Percentiles rank a stretch among this genome's conserved stretches.
phyloP scores from a whole-genome alignment of 2,329 filamentous ascomycete genomes.

The Stachybotrys echinatus region DNA sequence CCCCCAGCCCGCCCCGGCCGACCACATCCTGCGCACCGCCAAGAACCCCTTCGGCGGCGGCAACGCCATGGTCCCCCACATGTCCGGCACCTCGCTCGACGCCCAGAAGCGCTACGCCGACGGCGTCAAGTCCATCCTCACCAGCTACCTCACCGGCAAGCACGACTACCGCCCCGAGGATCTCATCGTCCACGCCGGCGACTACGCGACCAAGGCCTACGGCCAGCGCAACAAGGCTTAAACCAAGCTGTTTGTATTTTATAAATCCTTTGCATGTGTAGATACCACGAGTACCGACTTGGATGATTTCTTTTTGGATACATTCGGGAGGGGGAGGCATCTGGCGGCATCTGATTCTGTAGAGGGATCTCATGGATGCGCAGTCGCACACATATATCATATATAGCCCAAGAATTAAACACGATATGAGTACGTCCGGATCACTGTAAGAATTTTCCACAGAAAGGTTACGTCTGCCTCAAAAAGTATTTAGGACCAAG shows the following conservation, averaged over 20 bases:
- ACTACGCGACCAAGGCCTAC: slow-evolving; percentile 94
- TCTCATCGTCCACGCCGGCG: slow-evolving; percentile 81
- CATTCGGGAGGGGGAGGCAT: too few species aligned
- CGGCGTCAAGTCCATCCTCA: slow-evolving; percentile 83
- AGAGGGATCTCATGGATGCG: background rate
- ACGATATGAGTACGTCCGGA: too few species aligned
- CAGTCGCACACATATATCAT: background rate
- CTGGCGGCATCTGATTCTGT: too few species aligned
- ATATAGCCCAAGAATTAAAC: too few species aligned
- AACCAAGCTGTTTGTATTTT: background rate
- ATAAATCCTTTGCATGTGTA: background rate
- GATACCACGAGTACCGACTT: background rate
- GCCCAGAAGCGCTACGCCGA: slow-evolving; percentile 89
- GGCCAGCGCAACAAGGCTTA: slow-evolving; percentile 59
- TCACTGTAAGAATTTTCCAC: too few species aligned
- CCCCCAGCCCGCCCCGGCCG: slow-evolving; percentile 91
- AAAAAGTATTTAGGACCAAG: too few species aligned
- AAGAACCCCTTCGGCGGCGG: slow-evolving; percentile 94
- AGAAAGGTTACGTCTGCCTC: too few species aligned
- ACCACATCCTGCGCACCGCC: slow-evolving; percentile 88
- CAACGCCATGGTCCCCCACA: slow-evolving; percentile 98
- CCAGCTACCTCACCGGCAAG: slow-evolving; percentile 83
- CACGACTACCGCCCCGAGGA: slow-evolving; percentile 87
- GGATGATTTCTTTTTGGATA: background rate
- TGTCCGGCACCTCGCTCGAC: slow-evolving; percentile 98